A percentile compares a stretch with the other conserved stretches of the same genome.
These are phyloP conservation scores for Aspergillus sp. DNA, from an alignment of 2,329 filamentous ascomycete genomes.

Conservation along the genomic window DNA sequence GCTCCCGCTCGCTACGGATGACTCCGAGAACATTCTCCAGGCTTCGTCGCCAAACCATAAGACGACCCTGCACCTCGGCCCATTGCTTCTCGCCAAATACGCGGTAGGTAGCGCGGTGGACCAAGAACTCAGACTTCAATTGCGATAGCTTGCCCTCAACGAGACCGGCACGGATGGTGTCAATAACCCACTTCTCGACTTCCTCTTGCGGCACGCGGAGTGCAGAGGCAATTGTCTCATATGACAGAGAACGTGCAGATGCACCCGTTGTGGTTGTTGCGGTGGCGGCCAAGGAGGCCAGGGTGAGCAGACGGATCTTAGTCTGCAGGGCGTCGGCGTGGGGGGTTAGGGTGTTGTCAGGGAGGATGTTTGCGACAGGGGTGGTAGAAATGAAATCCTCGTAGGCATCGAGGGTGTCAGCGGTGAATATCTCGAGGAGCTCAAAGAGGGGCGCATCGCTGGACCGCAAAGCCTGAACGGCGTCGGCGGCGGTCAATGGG, in stretches of 20 bases:
- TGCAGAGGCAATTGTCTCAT: slow-evolving; percentile 77
- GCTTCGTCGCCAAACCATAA: slow-evolving; percentile 88
- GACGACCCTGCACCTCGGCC: slow-evolving; percentile 84
- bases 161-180: slow-evolving; percentile 91
- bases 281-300: slow-evolving; percentile 82
- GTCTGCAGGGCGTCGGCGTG: slow-evolving; percentile 76
- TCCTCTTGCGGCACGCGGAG: slow-evolving; percentile 80
- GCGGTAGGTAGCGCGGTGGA: slow-evolving; percentile 93
- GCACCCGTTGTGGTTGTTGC: slow-evolving; percentile 67
- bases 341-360: slow-evolving; percentile 79
- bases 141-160: slow-evolving; percentile 97
- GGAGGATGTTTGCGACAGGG: slow-evolving; percentile 56
- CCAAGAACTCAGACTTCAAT: slow-evolving; percentile 86
- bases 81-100: slow-evolving; percentile 98
- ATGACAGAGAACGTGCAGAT: slow-evolving; percentile 83
- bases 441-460: slow-evolving; percentile 84
- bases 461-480: slow-evolving; percentile 81
- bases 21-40: slow-evolving; percentile 76
- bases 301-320: slow-evolving; percentile 95
- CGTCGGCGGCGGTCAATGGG: slow-evolving; percentile 68
- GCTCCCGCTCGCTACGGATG: slow-evolving; percentile 76
- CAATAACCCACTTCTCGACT: slow-evolving; percentile 98
- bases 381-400: slow-evolving; percentile 79
- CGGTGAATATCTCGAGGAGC: slow-evolving; percentile 91
- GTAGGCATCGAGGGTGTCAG: slow-evolving; percentile 92